A percentile compares a stretch with the other conserved stretches of the same genome.
phyloP scores from a whole-genome alignment of 352 stramenopile genomes.

The Globisporangium cederbergense region DNA sequence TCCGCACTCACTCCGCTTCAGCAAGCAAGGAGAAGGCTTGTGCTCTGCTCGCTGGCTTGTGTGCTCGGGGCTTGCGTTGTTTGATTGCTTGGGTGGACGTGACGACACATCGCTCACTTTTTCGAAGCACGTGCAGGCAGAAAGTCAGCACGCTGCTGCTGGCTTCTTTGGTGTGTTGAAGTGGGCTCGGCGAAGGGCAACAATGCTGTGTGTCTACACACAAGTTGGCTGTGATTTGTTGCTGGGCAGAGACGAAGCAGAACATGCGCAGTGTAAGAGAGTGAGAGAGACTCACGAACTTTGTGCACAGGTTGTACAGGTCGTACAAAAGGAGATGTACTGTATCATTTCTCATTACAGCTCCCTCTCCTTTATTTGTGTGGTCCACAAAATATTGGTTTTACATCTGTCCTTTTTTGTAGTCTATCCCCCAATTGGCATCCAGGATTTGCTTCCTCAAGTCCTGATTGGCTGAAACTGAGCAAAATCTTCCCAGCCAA shows the following conservation, averaged over 20 bases:
- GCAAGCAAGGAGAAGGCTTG: neutral
- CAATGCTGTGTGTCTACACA: neutral
- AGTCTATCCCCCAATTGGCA: neutral
- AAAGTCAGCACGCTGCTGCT: neutral
- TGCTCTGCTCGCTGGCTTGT: neutral
- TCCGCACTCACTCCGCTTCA: neutral
- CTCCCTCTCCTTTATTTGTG: neutral
- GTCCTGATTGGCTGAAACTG: neutral
- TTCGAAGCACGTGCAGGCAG: conserved; percentile 1
- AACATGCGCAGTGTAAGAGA: too few species aligned
- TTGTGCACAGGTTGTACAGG: too few species aligned
- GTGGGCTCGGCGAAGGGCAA: neutral
- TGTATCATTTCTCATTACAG: neutral
- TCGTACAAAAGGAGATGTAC: neutral
- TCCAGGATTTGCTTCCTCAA: neutral
- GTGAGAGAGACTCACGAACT: too few species aligned
- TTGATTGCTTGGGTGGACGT: neutral
- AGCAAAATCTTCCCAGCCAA: neutral
- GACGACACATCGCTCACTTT: conserved; percentile 3
- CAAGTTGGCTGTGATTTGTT: neutral
- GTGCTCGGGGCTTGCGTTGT: neutral
- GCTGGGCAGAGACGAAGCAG: neutral
- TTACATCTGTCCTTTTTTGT: neutral
- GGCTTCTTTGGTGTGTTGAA: conserved; percentile 1
- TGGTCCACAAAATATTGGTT: neutral